Percentiles rank a stretch among this genome's conserved stretches.
Conservation (phyloP, 345 rosid species). For the Leavenworthia alabamica region DNA sequence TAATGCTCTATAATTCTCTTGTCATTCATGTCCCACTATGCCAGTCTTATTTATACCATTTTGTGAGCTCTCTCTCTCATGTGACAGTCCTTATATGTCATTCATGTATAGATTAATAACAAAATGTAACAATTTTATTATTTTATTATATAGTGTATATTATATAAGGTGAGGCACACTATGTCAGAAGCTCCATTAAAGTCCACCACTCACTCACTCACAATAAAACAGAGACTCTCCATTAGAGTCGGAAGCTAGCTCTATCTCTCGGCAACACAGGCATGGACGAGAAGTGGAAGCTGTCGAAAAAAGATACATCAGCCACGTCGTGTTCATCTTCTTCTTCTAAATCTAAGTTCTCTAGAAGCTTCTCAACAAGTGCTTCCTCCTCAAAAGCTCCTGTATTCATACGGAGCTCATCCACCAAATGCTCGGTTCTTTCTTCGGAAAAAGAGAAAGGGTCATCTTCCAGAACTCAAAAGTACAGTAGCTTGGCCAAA, state of each 20-base stretch:
- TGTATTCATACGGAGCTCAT: slow-evolving; percentile 42
- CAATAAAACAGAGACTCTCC: slow-evolving; percentile 13
- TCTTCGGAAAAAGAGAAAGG: slow-evolving; percentile 61
- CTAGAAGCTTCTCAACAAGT: slow-evolving; percentile 67
- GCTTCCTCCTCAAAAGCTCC: slow-evolving; percentile 58
- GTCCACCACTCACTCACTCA: slow-evolving; percentile 14
- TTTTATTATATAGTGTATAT: not conserved
- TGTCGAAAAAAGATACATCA: slow-evolving; percentile 47
- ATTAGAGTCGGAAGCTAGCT: not conserved
- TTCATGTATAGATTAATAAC: not conserved
- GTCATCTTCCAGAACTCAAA: slow-evolving; percentile 53
- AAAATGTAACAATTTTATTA: not conserved
- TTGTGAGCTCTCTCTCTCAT: slow-evolving; percentile 3
- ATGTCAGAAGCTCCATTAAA: too few species aligned
- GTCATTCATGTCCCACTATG: not conserved
- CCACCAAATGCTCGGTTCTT: slow-evolving; percentile 50
- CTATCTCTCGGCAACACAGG: not conserved
- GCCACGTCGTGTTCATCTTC: slow-evolving; percentile 28
- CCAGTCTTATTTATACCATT: slow-evolving; percentile 7
- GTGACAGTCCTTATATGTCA: not conserved
- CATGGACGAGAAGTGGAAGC: slow-evolving; percentile 84
- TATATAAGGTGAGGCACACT: not conserved
- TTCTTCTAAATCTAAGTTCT: slow-evolving; percentile 43
- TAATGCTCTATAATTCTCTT: too few species aligned
- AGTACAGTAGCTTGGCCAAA: slow-evolving; percentile 81